Base-by-base conservation (phyloP, 805 yeast species). In the Candida ficus region DNA sequence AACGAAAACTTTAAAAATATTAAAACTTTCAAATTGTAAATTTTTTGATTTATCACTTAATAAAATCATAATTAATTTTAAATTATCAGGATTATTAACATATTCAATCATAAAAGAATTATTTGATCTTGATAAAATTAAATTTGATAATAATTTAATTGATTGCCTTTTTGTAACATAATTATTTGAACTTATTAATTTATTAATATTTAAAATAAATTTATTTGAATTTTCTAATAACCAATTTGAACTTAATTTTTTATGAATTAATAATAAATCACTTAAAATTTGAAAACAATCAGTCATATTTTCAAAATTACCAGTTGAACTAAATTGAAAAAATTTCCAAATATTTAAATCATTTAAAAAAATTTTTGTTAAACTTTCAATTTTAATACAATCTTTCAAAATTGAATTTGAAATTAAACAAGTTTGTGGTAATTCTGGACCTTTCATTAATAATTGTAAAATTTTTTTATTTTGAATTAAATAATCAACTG, bases 141-240 rank as follows among this genome's bases (percentile, higher is more conserved):
- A 67, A 38, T 80, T 82, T 13, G 83, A 75, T 43, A 90, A 68
- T 25, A 93, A 66, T 52, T 83, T 83, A 26, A 89, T 77, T 26
- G 95, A 80, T 63, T 91, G 98, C 47, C 99, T 77, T 58, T 89
- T 88, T 3, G 95, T 88, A 23, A 93, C 97, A 61, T 93, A 93
- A 61, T 85, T 89, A 13, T 79, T 76, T 34, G 87, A 82, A 33
- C 78, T 75, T 45, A 93, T 80, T 44, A 91, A 65, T 40, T 70
- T 70, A 58, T 87, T 89, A 49, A 88, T 81, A 46, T 68, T 64
- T 26, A 60, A 57, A 17, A 80, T 80, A 60, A 93, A 87, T 26
- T 56, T 58, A 4, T 70, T 76, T 39, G 78, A 67, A 56, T 87
- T 77, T 3, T 55, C 57, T 17, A 58, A 12, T 51, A 91, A 73